These are phyloP conservation scores for Kwoniella shandongensis DNA, from an alignment of 768 basidiomycete genomes.

Conservation along the genomic window DNA sequence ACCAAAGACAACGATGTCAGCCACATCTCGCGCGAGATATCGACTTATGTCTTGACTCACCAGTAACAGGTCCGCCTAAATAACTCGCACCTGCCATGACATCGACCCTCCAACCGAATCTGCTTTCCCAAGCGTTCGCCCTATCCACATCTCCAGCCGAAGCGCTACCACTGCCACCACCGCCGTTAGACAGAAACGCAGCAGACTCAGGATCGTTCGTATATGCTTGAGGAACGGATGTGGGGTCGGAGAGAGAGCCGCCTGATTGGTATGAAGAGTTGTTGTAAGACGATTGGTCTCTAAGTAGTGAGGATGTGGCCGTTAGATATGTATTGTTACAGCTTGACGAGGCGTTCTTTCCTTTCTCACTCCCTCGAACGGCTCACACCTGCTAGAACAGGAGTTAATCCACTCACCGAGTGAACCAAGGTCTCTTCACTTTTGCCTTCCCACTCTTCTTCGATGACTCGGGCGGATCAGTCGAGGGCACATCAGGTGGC, in stretches of 20 bases:
- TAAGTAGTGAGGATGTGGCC: constrained; percentile 6
- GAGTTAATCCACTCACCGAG: constrained; percentile 55
- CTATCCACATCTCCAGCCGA: constrained; percentile 55
- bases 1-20: constrained; percentile 2
- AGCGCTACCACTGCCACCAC: constrained; percentile 51
- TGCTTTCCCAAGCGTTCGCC: constrained; percentile 69
- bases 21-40: no score
- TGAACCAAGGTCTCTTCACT: constrained; percentile 61
- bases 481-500: constrained; percentile 49
- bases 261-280: constrained; percentile 69
- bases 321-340: background rate
- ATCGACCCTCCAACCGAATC: constrained; percentile 68
- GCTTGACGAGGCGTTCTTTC: background rate
- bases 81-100: constrained; percentile 66
- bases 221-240: constrained; percentile 42
- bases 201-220: constrained; percentile 55
- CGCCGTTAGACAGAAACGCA: constrained; percentile 51
- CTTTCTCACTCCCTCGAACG: no score
- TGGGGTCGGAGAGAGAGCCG: constrained; percentile 55
- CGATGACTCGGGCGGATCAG: constrained; percentile 43
- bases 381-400: no score
- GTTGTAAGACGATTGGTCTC: constrained; percentile 49
- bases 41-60: no score
- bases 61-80: constrained; percentile 69
- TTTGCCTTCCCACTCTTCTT: constrained; percentile 43